Evolutionary conservation across 257 asterid species (phyloP).

Genomic region (Ocimum tenuiflorum): DNA sequence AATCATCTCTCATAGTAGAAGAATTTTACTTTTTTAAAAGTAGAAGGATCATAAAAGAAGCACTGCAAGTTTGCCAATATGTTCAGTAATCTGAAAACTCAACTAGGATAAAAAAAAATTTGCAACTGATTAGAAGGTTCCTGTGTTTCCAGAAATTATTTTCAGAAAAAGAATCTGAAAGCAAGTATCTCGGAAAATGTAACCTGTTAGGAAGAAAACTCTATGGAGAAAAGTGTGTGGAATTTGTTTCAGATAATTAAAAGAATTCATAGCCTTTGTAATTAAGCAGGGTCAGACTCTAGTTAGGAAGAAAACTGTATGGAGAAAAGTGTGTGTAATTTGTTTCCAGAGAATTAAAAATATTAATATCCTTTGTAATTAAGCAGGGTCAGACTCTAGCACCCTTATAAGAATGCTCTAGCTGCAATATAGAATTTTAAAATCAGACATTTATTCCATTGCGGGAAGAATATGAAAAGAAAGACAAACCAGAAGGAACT

Average conservation of each 20-base stretch:
- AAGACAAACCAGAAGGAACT: neutral
- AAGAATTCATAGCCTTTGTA: neutral
- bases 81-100: neutral
- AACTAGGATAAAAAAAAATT: neutral
- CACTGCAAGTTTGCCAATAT: neutral
- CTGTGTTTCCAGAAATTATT: neutral
- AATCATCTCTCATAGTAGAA: neutral
- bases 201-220: neutral
- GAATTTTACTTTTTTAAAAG: too few species aligned
- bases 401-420: conserved; percentile 2
- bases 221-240: neutral
- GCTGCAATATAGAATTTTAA: neutral
- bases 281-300: too few species aligned
- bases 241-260: neutral
- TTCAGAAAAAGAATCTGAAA: neutral
- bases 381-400: neutral
- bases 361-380: neutral
- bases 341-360: neutral
- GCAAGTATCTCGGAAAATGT: neutral
- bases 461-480: neutral
- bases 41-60: neutral
- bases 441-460: neutral
- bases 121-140: neutral
- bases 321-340: neutral
- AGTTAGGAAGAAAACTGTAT: neutral